Conservation (phyloP, 805 yeast species). For the Lachancea quebecensis region DNA sequence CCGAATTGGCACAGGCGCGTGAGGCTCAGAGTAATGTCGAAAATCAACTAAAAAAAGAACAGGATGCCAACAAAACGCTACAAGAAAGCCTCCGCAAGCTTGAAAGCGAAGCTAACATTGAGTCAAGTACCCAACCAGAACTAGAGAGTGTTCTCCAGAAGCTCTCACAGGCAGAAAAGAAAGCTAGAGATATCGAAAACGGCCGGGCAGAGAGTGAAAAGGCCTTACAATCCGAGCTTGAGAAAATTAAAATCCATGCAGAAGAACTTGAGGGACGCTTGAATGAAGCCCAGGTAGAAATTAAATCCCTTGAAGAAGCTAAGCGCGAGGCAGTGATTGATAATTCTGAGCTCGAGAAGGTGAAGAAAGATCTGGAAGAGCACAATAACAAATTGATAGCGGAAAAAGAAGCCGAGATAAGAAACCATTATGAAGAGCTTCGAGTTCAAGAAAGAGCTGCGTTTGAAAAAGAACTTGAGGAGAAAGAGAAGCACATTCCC, state of each 20-base stretch:
- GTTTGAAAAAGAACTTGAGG: constrained; percentile 19
- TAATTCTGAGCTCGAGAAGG: background rate
- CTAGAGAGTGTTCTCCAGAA: constrained; percentile 18
- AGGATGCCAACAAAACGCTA: constrained; percentile 10
- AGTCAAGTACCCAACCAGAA: constrained; percentile 10
- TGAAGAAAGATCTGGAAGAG: background rate
- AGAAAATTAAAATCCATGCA: constrained; percentile 21
- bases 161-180: constrained; percentile 17
- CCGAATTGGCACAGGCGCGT: constrained; percentile 30
- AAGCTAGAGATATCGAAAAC: constrained; percentile 7
- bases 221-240: constrained; percentile 13
- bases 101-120: background rate
- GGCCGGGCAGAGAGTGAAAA: constrained; percentile 7
- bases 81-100: constrained; percentile 7
- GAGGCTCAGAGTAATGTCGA: constrained; percentile 33
- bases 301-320: constrained; percentile 35
- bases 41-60: constrained; percentile 11
- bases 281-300: constrained; percentile 23
- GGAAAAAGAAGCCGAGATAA: constrained; percentile 19
- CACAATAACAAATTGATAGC: constrained; percentile 12
- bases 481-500: constrained; percentile 13
- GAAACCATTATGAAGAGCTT: constrained; percentile 16
- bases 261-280: constrained; percentile 20
- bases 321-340: constrained; percentile 13
- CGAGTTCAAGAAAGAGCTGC: constrained; percentile 21